Base-by-base conservation (phyloP, 1,139 yeast species). In the Pichia norvegensis region DNA sequence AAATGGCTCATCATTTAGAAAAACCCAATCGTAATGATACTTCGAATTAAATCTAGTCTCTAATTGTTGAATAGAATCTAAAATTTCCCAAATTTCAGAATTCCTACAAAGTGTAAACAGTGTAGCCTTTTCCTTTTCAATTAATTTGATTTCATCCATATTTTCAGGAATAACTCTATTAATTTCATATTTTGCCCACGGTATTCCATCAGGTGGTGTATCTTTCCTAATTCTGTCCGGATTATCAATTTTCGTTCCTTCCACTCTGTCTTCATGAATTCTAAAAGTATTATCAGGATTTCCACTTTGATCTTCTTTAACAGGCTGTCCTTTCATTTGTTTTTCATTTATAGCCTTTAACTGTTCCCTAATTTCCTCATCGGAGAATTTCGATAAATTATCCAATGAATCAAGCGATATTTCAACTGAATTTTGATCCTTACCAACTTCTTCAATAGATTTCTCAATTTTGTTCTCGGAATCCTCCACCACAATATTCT, bases 1-100 rank as follows among this genome's bases (percentile, higher is more conserved):
- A 53, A 80, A 80, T 11, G 75, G 78, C 50, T 70, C 68, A 46
- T 66, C 81, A 56, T 78, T 78, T 37, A 78, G 64, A 52, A 78
- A 78, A 2, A 78, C 76, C 83, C 83, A 78, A 56, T 75, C 80
- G 55, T 78, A 78, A 53, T 75, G 67, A 59, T 59, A 74, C 36
- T 70, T 67, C 13, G 66, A 55, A 61, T 78, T 78, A 62, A 78
- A 78, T 29, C 81, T 62, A 47, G 69, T 74, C 57, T 78, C 81
- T 33, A 77, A 69, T 40, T 68, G 65, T 46, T 73, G 65, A 42
- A 78, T 73, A 1, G 81, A 69, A 46, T 66, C 63, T 36, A 76
- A 59, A 55, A 77, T 67, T 10, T 65, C 66, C 51, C 61, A 68
- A 25, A 77, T 53, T 55, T 78, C 83, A 9, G 61, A 55, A 56